phyloP scores from a whole-genome alignment of 352 stramenopile species.

The Phytophthora europaea region DNA sequence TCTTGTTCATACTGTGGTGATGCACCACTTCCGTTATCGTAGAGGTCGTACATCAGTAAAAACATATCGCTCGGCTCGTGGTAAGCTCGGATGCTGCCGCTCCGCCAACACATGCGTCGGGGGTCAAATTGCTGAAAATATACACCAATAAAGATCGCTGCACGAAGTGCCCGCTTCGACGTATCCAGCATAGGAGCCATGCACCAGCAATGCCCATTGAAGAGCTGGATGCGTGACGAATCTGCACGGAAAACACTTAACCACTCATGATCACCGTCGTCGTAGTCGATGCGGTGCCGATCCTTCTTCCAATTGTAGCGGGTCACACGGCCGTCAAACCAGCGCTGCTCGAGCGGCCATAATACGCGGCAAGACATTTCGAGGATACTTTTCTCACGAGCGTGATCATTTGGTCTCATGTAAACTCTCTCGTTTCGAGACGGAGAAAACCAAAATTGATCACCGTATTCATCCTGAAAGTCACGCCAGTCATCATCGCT shows the following conservation, averaged over 20 bases:
- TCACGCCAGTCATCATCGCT: slow-evolving; percentile 86
- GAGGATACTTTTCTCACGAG: slow-evolving; percentile 60
- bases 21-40: slow-evolving; percentile 16
- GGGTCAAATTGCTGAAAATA: slow-evolving; percentile 67
- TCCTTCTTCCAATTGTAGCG: slow-evolving; percentile 69
- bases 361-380: slow-evolving; percentile 72
- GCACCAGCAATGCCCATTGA: slow-evolving; percentile 78
- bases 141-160: slow-evolving; percentile 59
- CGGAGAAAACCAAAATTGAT: slow-evolving; percentile 86
- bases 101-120: slow-evolving; percentile 58
- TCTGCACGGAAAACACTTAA: slow-evolving; percentile 52
- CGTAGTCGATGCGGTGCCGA: slow-evolving; percentile 80
- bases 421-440: slow-evolving; percentile 68
- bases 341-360: slow-evolving; percentile 83
- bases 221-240: slow-evolving; percentile 66
- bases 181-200: slow-evolving; percentile 77
- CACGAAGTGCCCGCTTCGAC: slow-evolving; percentile 57
- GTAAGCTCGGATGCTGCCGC: slow-evolving; percentile 58
- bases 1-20: slow-evolving; percentile 44
- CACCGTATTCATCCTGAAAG: slow-evolving; percentile 68
- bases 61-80: slow-evolving; percentile 66
- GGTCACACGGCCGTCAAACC: slow-evolving; percentile 68
- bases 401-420: slow-evolving; percentile 75
- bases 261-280: slow-evolving; percentile 86
- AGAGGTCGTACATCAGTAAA: slow-evolving; percentile 61